phyloP scores from a whole-genome alignment of 805 yeast species.

The Debaryomyces tyrocola region DNA sequence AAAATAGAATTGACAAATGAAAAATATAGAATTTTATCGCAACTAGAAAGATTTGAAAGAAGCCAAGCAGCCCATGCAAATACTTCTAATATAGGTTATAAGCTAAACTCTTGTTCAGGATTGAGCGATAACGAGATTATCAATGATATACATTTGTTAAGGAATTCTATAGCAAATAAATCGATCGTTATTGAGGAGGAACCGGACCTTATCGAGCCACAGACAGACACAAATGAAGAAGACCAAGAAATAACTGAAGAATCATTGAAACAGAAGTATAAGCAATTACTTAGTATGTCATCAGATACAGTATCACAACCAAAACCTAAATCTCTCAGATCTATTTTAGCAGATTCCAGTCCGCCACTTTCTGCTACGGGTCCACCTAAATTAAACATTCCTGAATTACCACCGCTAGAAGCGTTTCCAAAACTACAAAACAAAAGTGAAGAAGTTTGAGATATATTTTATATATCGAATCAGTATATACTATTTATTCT shows the following conservation, averaged over 20 bases:
- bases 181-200: conserved; percentile 7
- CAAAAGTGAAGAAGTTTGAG: neutral
- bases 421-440: conserved; percentile 16
- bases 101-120: conserved; percentile 19
- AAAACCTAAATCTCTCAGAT: conserved; percentile 2
- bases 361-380: neutral
- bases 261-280: conserved; percentile 8
- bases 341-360: conserved; percentile 2
- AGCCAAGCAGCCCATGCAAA: neutral
- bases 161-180: conserved; percentile 4
- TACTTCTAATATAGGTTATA: neutral
- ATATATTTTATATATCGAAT: conserved; percentile 3
- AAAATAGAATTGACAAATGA: conserved; percentile 32
- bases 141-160: conserved; percentile 20
- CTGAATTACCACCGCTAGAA: conserved; percentile 26
- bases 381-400: neutral
- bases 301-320: neutral
- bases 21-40: conserved; percentile 14
- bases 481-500: conserved; percentile 13
- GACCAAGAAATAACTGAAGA: conserved; percentile 11
- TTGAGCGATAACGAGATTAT: conserved; percentile 23
- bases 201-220: conserved; percentile 1
- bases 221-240: conserved; percentile 7
- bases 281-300: conserved; percentile 2
- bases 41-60: conserved; percentile 2